A percentile compares a stretch with the other conserved stretches of the same genome.
Evolutionary conservation across 192 early-diverging fungal species (phyloP).

Genomic region (Coemansia sp.): DNA sequence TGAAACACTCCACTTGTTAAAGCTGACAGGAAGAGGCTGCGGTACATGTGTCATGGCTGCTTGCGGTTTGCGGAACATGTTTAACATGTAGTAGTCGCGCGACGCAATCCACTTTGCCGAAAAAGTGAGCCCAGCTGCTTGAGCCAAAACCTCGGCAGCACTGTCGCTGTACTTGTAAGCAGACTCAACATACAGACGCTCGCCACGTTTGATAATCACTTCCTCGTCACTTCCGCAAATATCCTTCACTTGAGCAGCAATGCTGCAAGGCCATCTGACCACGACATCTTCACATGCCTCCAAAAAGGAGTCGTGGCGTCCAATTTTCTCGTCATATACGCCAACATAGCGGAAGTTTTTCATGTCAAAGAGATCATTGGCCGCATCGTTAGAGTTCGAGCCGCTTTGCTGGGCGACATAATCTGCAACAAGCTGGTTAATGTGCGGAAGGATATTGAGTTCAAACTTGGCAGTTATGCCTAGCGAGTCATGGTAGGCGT

Average conservation of each 20-base stretch:
- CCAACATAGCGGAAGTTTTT: constrained; percentile 70
- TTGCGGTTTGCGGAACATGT: constrained; percentile 57
- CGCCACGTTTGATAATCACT: constrained; percentile 64
- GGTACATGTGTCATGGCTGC: constrained; percentile 13
- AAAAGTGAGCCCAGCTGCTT: constrained; percentile 48
- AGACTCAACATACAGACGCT: constrained; percentile 87
- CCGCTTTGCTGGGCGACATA: constrained; percentile 9
- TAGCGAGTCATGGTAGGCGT: constrained; percentile 83
- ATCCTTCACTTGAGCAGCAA: constrained; percentile 18
- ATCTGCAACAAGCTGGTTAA: constrained; percentile 66
- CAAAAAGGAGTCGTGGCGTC: constrained; percentile 82
- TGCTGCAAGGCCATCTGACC: constrained; percentile 49
- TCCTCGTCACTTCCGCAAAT: constrained; percentile 16
- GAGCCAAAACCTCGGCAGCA: constrained; percentile 60
- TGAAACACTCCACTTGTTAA: constrained; percentile 22
- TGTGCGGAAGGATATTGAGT: constrained; percentile 80
- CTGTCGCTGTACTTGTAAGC: constrained; percentile 76
- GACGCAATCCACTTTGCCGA: constrained; percentile 58
- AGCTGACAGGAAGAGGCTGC: neutral
- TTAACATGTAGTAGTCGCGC: constrained; percentile 59
- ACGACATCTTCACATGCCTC: constrained; percentile 56
- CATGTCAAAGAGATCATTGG: constrained; percentile 58
- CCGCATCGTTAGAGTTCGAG: neutral
- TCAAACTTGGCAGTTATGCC: constrained; percentile 79
- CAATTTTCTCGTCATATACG: constrained; percentile 67